These are phyloP conservation scores for Rhizodiscina lignyota DNA, from an alignment of 495 filamentous ascomycete species.

Conservation along the genomic window DNA sequence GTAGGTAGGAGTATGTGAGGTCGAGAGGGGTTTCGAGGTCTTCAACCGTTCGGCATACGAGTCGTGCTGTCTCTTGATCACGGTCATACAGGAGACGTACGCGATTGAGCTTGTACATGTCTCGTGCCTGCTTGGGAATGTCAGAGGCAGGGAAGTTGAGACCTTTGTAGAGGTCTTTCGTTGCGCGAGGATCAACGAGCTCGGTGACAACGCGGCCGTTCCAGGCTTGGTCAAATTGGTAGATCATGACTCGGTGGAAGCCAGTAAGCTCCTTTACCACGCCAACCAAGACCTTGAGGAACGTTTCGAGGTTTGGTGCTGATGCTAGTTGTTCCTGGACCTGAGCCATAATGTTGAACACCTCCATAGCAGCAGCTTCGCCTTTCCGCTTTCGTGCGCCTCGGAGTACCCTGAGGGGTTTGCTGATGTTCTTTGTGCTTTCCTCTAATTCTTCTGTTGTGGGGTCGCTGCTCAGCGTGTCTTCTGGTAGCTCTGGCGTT, in stretches of 20 bases:
- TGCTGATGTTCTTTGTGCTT: conserved; percentile 56
- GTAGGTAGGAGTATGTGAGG: conserved; percentile 69
- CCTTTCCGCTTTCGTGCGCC: conserved; percentile 60
- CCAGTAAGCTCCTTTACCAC: conserved; percentile 74
- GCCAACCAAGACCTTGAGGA: conserved; percentile 61
- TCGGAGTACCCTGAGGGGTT: conserved; percentile 63
- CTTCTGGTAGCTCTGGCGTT: conserved; percentile 44
- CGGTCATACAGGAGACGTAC: conserved; percentile 65
- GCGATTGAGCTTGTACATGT: conserved; percentile 68
- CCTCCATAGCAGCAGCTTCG: conserved; percentile 82
- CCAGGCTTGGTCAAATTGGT: conserved; percentile 72
- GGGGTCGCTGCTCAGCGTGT: conserved; percentile 54
- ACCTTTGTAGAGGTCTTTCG: conserved; percentile 76
- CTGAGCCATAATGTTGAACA: conserved; percentile 83
- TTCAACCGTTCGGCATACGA: conserved; percentile 63
- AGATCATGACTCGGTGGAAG: conserved; percentile 87
- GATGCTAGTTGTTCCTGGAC: conserved; percentile 63
- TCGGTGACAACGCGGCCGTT: conserved; percentile 83
- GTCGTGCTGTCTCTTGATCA: conserved; percentile 55
- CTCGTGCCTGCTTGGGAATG: conserved; percentile 73
- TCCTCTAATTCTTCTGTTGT: conserved; percentile 56
- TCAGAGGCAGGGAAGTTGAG: conserved; percentile 85
- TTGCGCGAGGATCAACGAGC: conserved; percentile 61
- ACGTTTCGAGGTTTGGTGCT: conserved; percentile 46
- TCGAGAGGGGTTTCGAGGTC: conserved; percentile 70